Evolutionary conservation across 371 early-diverging fungal species (phyloP), one percentile per base, ranked within the genome.

Genomic region (Rhizopus arrhizus): DNA sequence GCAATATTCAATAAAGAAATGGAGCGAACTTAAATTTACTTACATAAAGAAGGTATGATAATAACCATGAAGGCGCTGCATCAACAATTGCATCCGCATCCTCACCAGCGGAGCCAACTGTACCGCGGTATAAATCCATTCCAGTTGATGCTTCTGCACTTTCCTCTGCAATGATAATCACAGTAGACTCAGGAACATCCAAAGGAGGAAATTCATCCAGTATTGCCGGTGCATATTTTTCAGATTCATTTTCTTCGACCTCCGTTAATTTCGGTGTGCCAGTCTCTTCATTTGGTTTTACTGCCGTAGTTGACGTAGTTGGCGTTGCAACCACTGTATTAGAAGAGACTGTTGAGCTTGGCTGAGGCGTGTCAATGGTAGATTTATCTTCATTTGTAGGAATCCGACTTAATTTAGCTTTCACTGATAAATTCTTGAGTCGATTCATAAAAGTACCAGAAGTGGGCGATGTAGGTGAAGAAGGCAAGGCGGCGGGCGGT

Each of bases 121-220:
- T 86, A 28, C 91, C 91, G 43, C 89, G 84, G 65, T 90, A 92
- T 33, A 89, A 63, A 59, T 91, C 90, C 57, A 92, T 80, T 32
- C 83, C 86, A 11, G 85, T 85, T 0, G 89, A 86, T n/a, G 89
- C 91, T 49, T 92, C 93, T 7, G 85, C 80, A 11, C 88, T 87
- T 56, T 93, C 93, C 68, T 93, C 94, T 3, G 89, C 85, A 29
- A 94, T 81, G 33, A 90, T 80, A 2, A 95, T 76, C 5, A 86
- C 85, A 0, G 90, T 87, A 34, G 82, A 76, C 2, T 83, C 69
- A 5, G 93, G 91, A 10, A 95, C 76, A 7, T 62, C 53, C 34
- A 91, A 66, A 8, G 78, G 78, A 1, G 92, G 92, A 32, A 77
- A 81, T 22, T 89, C 88, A 36, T 73, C 63, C 10, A 67, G 35